Conservation (phyloP, 176 grass and related monocot species). For the Bothriochloa decipiens region DNA sequence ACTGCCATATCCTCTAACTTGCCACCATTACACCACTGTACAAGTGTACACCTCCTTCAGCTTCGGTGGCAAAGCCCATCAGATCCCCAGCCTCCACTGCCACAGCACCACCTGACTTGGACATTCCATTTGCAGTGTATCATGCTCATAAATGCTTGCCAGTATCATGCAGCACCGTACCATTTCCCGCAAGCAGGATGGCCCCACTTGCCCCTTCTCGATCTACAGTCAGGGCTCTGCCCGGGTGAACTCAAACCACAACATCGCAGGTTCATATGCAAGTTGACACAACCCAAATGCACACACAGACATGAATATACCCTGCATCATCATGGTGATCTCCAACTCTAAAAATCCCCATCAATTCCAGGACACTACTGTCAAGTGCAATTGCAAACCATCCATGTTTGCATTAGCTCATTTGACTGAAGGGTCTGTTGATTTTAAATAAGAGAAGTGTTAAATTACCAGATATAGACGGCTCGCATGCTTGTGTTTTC, state of each 20-base stretch:
- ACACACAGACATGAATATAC: neutral
- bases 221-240: neutral
- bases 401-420: slow-evolving; percentile 13
- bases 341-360: neutral
- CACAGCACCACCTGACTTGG: neutral
- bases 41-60: neutral
- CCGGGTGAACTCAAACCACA: neutral
- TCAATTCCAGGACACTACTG: slow-evolving; percentile 3
- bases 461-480: neutral
- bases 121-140: neutral
- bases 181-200: neutral
- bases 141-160: neutral
- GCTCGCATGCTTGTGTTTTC: neutral
- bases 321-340: neutral
- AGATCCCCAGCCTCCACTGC: neutral
- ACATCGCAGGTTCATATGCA: neutral
- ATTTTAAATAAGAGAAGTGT: neutral
- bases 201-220: neutral
- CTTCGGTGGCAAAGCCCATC: neutral
- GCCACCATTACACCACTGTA: neutral
- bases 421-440: neutral
- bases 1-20: neutral
- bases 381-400: neutral
- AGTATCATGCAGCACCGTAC: neutral
- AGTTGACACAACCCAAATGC: neutral